Base-by-base conservation (phyloP, 306 rosid species). In the Potentilla sterilis region DNA sequence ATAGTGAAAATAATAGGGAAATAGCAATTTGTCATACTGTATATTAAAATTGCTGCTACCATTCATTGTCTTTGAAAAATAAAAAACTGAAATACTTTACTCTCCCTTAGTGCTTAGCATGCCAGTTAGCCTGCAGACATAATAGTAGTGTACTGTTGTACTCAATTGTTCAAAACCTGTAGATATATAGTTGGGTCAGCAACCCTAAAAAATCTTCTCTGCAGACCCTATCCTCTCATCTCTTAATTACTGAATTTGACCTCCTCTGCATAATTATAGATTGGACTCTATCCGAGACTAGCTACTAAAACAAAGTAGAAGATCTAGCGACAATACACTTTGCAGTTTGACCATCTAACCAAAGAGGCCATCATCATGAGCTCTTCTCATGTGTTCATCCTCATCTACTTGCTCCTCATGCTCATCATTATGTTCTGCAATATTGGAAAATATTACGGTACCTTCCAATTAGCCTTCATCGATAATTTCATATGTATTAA, bases 361-460 rank as follows among this genome's bases (percentile, higher is more conserved):
- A 72, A 69, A 43, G 43, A 74, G 21, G 16, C 69, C 35, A 77
- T 48, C 55, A 77, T 74, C 81, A 82, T 76, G 83, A 77, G 40
- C 76, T 83, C 79, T 72, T 71, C 15, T 81, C 79, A 72, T 81
- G n/a, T 82, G 41, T 32, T 74, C 77, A 72, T 85, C 85, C 74
- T 49, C 55, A 15, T 84, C 42, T 82, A 72, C 78, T 62, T 82
- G 79, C 52, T 74, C 18, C 57, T 70, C 21, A 44, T 76, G 52
- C 78, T 81, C 54, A 55, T 74, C 72, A 73, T 80, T 59, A 66
- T 68, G 24, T 77, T 75, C 59, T 80, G 72, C 83, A 67, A 77
- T 55, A 70, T 76, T 48, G 86, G 65, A 80, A 42, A 65, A 55
- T 87, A 64, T 80, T 78, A 87, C 80, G 88, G 91, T 87, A 70